Conservation (phyloP, 495 filamentous ascomycete species). For the Xylaria longipes region DNA sequence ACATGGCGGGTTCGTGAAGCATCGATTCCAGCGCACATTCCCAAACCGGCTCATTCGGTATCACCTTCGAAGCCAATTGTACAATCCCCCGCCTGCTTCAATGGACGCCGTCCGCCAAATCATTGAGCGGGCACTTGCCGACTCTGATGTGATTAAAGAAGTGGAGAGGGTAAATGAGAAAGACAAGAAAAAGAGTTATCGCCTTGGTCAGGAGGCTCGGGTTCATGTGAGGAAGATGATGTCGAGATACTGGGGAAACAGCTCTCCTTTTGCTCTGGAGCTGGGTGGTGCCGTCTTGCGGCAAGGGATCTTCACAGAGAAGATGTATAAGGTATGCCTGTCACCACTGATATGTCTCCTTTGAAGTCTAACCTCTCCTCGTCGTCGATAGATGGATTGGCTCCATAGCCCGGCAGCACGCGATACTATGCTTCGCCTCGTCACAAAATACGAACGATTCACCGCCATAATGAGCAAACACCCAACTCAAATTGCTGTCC, state of each 20-base stretch:
- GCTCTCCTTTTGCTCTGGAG: constrained; percentile 72
- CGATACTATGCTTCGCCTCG: constrained; percentile 70
- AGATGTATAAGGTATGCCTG: constrained; percentile 67
- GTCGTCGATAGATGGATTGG: constrained; percentile 64
- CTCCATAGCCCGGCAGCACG: constrained; percentile 68
- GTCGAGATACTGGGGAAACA: constrained; percentile 80
- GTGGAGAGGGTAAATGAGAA: constrained; percentile 34
- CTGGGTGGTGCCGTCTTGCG: constrained; percentile 80
- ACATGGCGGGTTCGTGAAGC: not conserved
- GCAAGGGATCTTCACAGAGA: constrained; percentile 79
- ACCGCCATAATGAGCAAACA: constrained; percentile 67
- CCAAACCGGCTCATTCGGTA: constrained; percentile 65
- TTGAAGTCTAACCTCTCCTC: not conserved
- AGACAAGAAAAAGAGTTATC: constrained; percentile 24
- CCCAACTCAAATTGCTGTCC: constrained; percentile 66
- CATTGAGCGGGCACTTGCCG: constrained; percentile 50
- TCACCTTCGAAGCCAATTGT: constrained; percentile 45
- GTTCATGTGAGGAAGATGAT: constrained; percentile 75
- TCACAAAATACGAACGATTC: constrained; percentile 75
- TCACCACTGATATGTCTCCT: not conserved
- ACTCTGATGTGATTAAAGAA: constrained; percentile 34
- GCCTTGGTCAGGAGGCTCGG: constrained; percentile 40
- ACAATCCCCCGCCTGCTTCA: constrained; percentile 40
- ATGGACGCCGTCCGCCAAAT: constrained; percentile 52
- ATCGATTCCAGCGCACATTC: constrained; percentile 55